Evolutionary conservation across 371 early-diverging fungal species (phyloP).

Genomic region (Mortierella sp.): DNA sequence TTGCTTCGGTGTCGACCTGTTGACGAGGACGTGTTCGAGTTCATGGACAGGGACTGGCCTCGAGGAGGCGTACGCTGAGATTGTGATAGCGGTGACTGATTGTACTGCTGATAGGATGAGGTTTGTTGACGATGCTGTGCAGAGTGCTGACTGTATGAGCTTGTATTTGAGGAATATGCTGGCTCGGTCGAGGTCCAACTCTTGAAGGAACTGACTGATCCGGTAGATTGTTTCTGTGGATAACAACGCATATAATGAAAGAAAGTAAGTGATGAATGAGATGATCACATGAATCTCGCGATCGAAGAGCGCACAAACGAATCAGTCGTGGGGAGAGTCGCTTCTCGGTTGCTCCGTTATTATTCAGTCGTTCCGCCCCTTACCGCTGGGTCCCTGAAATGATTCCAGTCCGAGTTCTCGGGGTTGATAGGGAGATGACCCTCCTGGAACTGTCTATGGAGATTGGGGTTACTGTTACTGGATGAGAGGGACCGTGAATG

Average conservation of each 20-base stretch:
- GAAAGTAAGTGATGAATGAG: not conserved
- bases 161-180: slow-evolving; percentile 24
- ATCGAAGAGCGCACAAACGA: no score
- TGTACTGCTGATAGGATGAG: not conserved
- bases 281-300: not conserved
- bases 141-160: slow-evolving; percentile 12
- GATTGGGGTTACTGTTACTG: slow-evolving; percentile 1
- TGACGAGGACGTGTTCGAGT: not conserved
- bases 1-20: slow-evolving; percentile 12
- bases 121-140: not conserved
- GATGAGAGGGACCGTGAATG: slow-evolving; percentile 1
- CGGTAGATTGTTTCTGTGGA: slow-evolving; percentile 36
- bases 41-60: slow-evolving; percentile 7
- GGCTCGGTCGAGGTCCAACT: slow-evolving; percentile 46
- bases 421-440: slow-evolving; percentile 23
- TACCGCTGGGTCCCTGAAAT: slow-evolving; percentile 32
- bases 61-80: slow-evolving; percentile 11
- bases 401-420: slow-evolving; percentile 36
- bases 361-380: not conserved
- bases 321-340: no score
- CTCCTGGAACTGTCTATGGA: slow-evolving; percentile 29
- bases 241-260: no score
- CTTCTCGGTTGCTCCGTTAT: not conserved
- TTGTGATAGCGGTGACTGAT: slow-evolving; percentile 1
- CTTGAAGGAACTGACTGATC: slow-evolving; percentile 27